phyloP scores from a whole-genome alignment of 306 rosid species.

The Arachis hypogaea region DNA sequence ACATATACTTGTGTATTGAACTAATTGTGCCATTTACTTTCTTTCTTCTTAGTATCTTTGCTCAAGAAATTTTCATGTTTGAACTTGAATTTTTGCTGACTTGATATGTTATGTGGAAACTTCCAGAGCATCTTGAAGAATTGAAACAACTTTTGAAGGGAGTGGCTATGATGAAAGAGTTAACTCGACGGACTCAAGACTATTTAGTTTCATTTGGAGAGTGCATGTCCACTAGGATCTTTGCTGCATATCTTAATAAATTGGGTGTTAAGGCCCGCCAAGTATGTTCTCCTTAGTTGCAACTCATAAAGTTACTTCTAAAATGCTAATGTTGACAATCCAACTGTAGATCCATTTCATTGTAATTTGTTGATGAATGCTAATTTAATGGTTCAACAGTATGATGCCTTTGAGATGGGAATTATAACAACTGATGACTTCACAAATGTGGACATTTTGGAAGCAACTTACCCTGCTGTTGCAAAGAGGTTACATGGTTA shows the following conservation, averaged over 20 bases:
- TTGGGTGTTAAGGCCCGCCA: slow-evolving; percentile 81
- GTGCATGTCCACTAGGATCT: slow-evolving; percentile 97
- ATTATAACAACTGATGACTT: slow-evolving; percentile 94
- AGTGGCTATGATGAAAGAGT: slow-evolving; percentile 94
- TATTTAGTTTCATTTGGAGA: slow-evolving; percentile 97
- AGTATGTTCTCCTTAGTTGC: slow-evolving; percentile 56
- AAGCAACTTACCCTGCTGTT: slow-evolving; percentile 97
- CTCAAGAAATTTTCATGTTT: slow-evolving; percentile 19
- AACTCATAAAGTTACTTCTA: slow-evolving; percentile 12
- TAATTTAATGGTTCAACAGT: slow-evolving; percentile 54
- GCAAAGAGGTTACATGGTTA: slow-evolving; percentile 79
- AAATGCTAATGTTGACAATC: slow-evolving; percentile 21
- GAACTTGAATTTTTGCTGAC: slow-evolving; percentile 34
- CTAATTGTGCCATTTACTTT: slow-evolving; percentile 28
- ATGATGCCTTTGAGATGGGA: slow-evolving; percentile 95
- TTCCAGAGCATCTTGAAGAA: slow-evolving; percentile 78
- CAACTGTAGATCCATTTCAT: slow-evolving; percentile 20
- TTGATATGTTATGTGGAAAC: slow-evolving; percentile 24
- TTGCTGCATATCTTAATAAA: slow-evolving; percentile 79
- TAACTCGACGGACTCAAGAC: slow-evolving; percentile 85
- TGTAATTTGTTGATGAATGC: slow-evolving; percentile 25
- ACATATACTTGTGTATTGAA: slow-evolving; percentile 28
- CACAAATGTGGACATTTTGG: slow-evolving; percentile 96
- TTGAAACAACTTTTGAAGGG: slow-evolving; percentile 94
- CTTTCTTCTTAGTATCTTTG: slow-evolving; percentile 33